Evolutionary conservation across 2,329 filamentous ascomycete species (phyloP), one percentile per base, ranked within the genome.

Genomic region (Rosellinia necatrix): DNA sequence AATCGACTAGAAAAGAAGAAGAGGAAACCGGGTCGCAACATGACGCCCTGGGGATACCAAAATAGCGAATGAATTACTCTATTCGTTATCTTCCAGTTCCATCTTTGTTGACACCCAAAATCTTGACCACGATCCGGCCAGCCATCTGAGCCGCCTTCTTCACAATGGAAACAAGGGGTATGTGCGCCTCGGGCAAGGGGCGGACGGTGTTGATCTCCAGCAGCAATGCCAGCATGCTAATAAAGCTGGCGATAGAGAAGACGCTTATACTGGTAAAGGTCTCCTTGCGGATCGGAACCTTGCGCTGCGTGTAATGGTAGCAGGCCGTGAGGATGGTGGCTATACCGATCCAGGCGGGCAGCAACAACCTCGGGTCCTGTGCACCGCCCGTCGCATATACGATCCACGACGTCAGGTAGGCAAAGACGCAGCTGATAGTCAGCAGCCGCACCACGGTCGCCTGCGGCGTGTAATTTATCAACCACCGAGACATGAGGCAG

Each of bases 401-500:
- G 22, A 89, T 83, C 75, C 85, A 87, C 49, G 87, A 88, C 21
- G 88, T 91, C 44, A 89, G 77, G 72, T 91, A 91, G 61, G 87
- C 86, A 69, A 91, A 91, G 58, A 90, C 79, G 53, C 84, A 85
- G 70, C 87, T 89, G 59, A 89, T 88, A 56, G 88, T 88, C 47
- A 91, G 78, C 40, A 94, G 86, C 46, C 90, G 89, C 55, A 94
- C 86, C 59, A 92, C 84, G 42, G 91, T 91, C 46, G 90, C 90
- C 71, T 86, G 83, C 2, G 90, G 89, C 12, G 90, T 91, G 75
- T 93, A 94, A 72, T 92, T 88, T 64, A 93, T 81, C 66, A 94
- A 86, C 90, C 89, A 92, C 74, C 90, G 80, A 59, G 88, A 91
- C 89, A 92, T 92, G 66, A 92, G 82, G 72, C 89, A 91, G 74